Evolutionary conservation across 148 eudicot genomes (phyloP).

Genomic region (Tetragonia tetragonoides): DNA sequence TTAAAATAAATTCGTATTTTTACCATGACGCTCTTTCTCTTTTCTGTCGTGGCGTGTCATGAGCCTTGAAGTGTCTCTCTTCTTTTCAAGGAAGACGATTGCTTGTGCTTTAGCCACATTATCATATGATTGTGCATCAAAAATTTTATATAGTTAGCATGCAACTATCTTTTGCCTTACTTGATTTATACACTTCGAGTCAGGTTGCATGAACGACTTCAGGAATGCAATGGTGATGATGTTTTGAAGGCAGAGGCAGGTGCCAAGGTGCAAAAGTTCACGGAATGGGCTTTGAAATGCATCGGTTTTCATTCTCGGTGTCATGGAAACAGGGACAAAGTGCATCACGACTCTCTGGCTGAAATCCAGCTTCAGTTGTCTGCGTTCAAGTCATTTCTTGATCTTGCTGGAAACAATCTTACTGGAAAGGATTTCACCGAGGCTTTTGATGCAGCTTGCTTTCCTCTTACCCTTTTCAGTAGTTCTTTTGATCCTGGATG

Average conservation of each 20-base stretch:
- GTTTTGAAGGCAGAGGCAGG: conserved; percentile 97
- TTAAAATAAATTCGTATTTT: not conserved
- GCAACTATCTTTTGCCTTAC: conserved; percentile 10
- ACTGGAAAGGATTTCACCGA: conserved; percentile 94
- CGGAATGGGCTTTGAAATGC: conserved; percentile 98
- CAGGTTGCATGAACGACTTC: conserved; percentile 92
- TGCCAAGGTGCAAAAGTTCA: conserved; percentile 94
- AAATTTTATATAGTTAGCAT: not conserved
- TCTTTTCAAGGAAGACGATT: not conserved
- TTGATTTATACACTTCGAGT: conserved; percentile 5
- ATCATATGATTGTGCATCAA: not conserved
- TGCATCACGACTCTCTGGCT: conserved; percentile 57
- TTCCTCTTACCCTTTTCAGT: conserved; percentile 96
- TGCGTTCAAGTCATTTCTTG: conserved; percentile 86
- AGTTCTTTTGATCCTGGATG: conserved; percentile 98
- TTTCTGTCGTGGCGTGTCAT: not conserved
- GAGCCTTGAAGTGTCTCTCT: not conserved
- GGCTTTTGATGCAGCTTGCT: conserved; percentile 99
- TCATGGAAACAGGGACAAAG: conserved; percentile 60
- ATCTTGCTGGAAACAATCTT: conserved; percentile 85
- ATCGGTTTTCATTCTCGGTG: conserved; percentile 90
- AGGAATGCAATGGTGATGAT: conserved; percentile 96
- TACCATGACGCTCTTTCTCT: not conserved
- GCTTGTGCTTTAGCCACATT: not conserved
- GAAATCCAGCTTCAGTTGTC: conserved; percentile 86